phyloP scores from a whole-genome alignment of 2,329 filamentous ascomycete species.

The Calonectria pteridis region DNA sequence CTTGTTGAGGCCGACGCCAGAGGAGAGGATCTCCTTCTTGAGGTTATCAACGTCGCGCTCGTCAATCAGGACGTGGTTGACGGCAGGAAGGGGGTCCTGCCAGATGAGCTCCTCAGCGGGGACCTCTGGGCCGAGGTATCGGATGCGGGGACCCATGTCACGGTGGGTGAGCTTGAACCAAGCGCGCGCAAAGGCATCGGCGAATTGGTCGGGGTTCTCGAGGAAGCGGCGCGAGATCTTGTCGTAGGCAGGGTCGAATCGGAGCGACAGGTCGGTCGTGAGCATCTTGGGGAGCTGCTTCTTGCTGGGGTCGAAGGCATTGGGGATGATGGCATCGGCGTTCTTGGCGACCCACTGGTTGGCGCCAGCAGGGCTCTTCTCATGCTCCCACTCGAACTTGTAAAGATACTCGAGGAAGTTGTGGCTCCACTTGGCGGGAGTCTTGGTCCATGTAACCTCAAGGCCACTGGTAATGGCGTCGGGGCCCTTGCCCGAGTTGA shows the following conservation, averaged over 20 bases:
- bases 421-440: constrained; percentile 82
- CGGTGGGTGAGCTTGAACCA: constrained; percentile 90
- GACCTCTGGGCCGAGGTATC: constrained; percentile 81
- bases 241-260: constrained; percentile 78
- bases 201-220: constrained; percentile 76
- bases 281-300: constrained; percentile 84
- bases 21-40: constrained; percentile 75
- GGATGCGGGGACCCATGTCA: constrained; percentile 78
- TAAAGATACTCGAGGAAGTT: constrained; percentile 81
- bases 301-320: constrained; percentile 77
- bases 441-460: constrained; percentile 84
- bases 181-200: constrained; percentile 77
- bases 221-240: constrained; percentile 82
- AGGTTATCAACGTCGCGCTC: constrained; percentile 72
- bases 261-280: constrained; percentile 78
- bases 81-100: constrained; percentile 78
- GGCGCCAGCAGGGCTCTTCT: constrained; percentile 80
- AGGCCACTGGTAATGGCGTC: constrained; percentile 82
- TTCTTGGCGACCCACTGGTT: constrained; percentile 85
- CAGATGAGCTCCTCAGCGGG: constrained; percentile 77
- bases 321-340: constrained; percentile 75
- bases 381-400: constrained; percentile 82
- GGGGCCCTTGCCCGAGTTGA: constrained; percentile 75
- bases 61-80: constrained; percentile 69
- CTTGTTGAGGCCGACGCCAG: constrained; percentile 68